Evolutionary conservation across 352 stramenopile genomes (phyloP).

Genomic region (Pilasporangium apinafurcum): DNA sequence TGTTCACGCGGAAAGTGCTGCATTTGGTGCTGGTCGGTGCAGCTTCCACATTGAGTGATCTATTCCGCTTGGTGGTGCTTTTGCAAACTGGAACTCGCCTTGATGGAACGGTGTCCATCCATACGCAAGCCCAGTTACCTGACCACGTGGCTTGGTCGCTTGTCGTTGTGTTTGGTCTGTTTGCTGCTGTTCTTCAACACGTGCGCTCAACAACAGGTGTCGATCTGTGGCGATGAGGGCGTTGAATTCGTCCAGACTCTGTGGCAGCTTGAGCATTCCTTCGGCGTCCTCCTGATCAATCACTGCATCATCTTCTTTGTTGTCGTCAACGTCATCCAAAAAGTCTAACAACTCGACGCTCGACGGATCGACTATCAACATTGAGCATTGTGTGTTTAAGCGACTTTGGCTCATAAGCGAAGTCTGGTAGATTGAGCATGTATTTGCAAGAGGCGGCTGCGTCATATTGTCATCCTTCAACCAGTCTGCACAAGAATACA

Average conservation of each 20-base stretch:
- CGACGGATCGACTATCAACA: neutral
- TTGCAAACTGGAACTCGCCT: conserved; percentile 13
- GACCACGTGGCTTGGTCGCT: neutral
- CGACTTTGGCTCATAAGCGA: neutral
- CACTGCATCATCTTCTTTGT: too few relatives aligned
- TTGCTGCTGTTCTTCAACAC: neutral
- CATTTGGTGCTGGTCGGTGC: too few relatives aligned
- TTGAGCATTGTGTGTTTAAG: neutral
- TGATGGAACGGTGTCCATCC: conserved; percentile 11
- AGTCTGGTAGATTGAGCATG: neutral
- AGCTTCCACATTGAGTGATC: too few relatives aligned
- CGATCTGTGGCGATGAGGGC: conserved; percentile 8
- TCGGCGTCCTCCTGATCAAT: too few relatives aligned
- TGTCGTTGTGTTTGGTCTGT: neutral
- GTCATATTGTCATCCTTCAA: neutral
- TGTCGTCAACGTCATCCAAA: too few relatives aligned
- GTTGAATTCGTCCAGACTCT: conserved; percentile 14
- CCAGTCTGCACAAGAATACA: conserved; percentile 15
- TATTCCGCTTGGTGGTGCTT: too few relatives aligned
- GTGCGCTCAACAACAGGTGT: neutral
- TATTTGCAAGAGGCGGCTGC: neutral
- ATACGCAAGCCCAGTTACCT: too few relatives aligned
- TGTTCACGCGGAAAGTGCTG: too few relatives aligned
- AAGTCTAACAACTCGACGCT: conserved; percentile 3
- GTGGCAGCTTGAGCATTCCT: conserved; percentile 1